Conservation (phyloP, 2,329 filamentous ascomycete species). For the Neurospora crassa region DNA sequence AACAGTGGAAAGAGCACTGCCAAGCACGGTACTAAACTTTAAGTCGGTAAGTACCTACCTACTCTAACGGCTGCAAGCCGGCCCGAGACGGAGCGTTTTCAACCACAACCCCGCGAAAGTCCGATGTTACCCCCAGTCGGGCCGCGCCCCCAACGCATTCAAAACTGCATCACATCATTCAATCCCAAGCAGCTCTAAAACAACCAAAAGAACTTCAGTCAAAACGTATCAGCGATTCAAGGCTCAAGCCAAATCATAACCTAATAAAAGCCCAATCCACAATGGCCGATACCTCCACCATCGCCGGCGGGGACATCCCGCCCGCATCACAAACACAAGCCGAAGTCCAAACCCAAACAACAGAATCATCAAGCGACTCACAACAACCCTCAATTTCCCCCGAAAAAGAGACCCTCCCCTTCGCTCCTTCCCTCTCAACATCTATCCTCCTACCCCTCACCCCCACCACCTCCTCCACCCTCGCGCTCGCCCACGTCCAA, state of each 20-base stretch:
- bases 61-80: neutral
- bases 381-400: neutral
- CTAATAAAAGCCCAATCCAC: neutral
- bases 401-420: neutral
- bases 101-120: neutral
- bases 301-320: neutral
- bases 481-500: conserved; percentile 18
- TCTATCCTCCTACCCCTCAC: neutral
- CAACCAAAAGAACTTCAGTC: neutral
- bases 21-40: neutral
- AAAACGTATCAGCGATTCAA: neutral
- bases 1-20: neutral
- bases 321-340: neutral
- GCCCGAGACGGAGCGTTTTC: neutral
- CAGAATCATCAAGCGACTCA: neutral
- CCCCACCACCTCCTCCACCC: conserved; percentile 3
- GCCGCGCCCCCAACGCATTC: neutral
- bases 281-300: neutral
- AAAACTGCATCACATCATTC: neutral
- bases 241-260: neutral
- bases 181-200: neutral
- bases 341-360: neutral
- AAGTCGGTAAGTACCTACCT: neutral
- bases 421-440: neutral
- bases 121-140: neutral